Conservation (phyloP, 2,329 filamentous ascomycete species). For the Botrytis deweyae region DNA sequence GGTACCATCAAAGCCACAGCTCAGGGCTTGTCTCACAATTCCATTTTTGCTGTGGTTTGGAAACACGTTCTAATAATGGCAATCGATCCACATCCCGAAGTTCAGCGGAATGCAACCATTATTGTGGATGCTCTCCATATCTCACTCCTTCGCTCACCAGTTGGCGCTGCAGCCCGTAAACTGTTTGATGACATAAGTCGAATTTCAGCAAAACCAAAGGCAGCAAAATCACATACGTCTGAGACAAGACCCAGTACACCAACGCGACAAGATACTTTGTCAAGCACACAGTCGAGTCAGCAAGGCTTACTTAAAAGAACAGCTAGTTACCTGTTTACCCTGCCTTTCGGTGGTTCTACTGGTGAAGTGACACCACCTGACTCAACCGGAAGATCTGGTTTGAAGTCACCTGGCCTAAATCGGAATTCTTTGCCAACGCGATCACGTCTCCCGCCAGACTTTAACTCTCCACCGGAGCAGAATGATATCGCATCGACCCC, state of each 20-base stretch:
- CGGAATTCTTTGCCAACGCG: conserved; percentile 35
- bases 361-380: conserved; percentile 34
- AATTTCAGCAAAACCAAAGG: conserved; percentile 49
- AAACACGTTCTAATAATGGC: conserved; percentile 88
- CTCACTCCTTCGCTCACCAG: conserved; percentile 71
- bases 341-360: conserved; percentile 48
- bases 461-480: conserved; percentile 68
- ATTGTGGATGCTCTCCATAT: conserved; percentile 85
- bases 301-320: conserved; percentile 62
- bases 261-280: conserved; percentile 31
- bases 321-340: conserved; percentile 60
- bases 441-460: conserved; percentile 54
- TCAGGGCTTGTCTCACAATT: conserved; percentile 73
- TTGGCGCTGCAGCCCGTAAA: conserved; percentile 67
- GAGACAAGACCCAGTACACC: conserved; percentile 38
- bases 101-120: conserved; percentile 79
- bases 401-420: conserved; percentile 34
- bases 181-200: conserved; percentile 72
- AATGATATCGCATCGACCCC: conserved; percentile 65
- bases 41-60: conserved; percentile 91
- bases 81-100: conserved; percentile 91
- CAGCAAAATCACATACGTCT: conserved; percentile 36
- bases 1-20: conserved; percentile 57
- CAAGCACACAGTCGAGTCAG: conserved; percentile 49
- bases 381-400: conserved; percentile 27